Evolutionary conservation across 2,329 filamentous ascomycete genomes (phyloP), one percentile per base, ranked within the genome.

Genomic region (Mycosphaerella sp.): DNA sequence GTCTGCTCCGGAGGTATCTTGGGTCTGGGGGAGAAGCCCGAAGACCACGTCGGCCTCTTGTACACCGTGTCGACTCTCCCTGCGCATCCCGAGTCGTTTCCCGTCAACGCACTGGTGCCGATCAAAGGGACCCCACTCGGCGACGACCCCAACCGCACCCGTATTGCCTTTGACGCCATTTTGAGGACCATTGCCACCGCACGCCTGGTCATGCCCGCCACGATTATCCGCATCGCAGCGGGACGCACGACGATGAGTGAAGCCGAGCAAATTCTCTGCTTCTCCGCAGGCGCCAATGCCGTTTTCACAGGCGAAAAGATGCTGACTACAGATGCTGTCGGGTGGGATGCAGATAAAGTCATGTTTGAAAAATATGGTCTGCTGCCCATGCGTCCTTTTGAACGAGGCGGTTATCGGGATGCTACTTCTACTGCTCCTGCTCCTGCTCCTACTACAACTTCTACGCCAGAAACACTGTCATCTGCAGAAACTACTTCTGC

Each of bases 301-400:
- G 86, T 95, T 34, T 95, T 95, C 68, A 95, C 90, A 0, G 90
- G 90, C 7, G 90, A 95, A 75, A 95, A 92, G 78, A 95, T 95
- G 90, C 71, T 95, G 72, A 95, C 90, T 4, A 95, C 90, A 0
- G 87, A 90, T 54, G 95, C 89, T 69, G 91, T 89, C 62, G 88
- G 89, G 31, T 95, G 88, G 87, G 89, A 93, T 59, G 87, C 95
- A 72, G 90, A 95, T 66, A 84, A 81, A 59, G 83, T 76, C 41
- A 88, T 95, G 83, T 95, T 95, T 73, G 80, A 84, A 2, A 80
- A 82, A 48, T 95, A 89, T 86, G 90, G 90, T 0, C 74, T 93
- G 55, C 78, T 81, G 66, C 87, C 89, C 1, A 95, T 95, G 89
- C 69, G 68, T 63, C 65, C 63, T 42, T 70, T 70, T 47, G 67